Percentiles rank a stretch among this genome's conserved stretches.
Evolutionary conservation across 192 early-diverging fungal species (phyloP).

Genomic region (Phlyctochytrium bullatum): DNA sequence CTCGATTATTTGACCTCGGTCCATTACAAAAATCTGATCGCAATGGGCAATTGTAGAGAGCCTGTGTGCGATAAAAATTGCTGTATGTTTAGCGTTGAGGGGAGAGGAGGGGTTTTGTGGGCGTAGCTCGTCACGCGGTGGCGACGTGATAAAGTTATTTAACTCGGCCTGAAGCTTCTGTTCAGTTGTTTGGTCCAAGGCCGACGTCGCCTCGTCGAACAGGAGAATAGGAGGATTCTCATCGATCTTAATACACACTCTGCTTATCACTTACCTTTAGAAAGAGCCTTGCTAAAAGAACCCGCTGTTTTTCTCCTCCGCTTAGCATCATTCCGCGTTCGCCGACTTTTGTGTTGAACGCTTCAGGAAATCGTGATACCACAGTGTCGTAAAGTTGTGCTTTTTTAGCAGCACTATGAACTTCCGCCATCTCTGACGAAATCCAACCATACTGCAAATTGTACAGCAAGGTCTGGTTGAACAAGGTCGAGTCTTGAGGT

Average conservation of each 20-base stretch:
- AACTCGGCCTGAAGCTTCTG: conserved; percentile 47
- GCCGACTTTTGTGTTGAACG: conserved; percentile 85
- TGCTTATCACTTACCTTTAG: conserved; percentile 65
- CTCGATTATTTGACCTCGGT: conserved; percentile 81
- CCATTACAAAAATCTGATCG: conserved; percentile 89
- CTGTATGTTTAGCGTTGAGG: conserved; percentile 56
- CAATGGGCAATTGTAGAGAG: conserved; percentile 86
- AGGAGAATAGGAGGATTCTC: conserved; percentile 77
- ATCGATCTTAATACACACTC: neutral
- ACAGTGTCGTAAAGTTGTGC: conserved; percentile 80
- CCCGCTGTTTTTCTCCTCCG: conserved; percentile 75
- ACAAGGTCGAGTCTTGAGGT: conserved; percentile 90
- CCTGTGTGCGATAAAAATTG: conserved; percentile 93
- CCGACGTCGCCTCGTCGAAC: conserved; percentile 80
- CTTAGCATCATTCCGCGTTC: conserved; percentile 76
- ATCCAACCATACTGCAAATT: conserved; percentile 91
- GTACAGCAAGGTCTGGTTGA: conserved; percentile 88
- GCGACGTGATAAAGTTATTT: conserved; percentile 33
- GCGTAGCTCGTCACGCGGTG: conserved; percentile 17
- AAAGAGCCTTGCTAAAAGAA: conserved; percentile 89
- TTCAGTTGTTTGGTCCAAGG: conserved; percentile 66
- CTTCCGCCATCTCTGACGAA: conserved; percentile 50
- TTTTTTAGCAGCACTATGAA: conserved; percentile 66
- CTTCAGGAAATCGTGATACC: conserved; percentile 63
- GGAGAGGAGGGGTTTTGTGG: neutral